Percentiles rank a stretch among this genome's conserved stretches.
Evolutionary conservation across 1,284 basidiomycete genomes (phyloP).

Genomic region (Hypsizygus ulmarius): DNA sequence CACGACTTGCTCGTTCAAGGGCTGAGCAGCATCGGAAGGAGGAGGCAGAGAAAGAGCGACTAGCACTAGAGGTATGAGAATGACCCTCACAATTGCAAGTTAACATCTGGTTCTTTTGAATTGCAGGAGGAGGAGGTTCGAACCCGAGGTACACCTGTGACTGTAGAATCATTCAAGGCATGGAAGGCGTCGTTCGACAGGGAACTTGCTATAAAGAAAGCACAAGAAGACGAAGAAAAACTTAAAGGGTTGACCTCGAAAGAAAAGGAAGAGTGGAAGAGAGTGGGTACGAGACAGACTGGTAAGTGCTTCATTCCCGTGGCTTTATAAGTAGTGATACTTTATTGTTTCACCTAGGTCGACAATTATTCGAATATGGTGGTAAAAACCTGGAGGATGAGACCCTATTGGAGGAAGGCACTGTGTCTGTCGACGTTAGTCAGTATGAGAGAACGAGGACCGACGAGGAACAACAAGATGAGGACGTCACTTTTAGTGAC

Average conservation of each 20-base stretch:
- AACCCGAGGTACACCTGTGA: constrained; percentile 90
- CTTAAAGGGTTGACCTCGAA: constrained; percentile 75
- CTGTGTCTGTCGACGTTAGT: constrained; percentile 80
- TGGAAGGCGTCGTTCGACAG: constrained; percentile 83
- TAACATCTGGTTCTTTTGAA: not conserved
- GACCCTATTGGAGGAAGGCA: constrained; percentile 76
- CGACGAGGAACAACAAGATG: constrained; percentile 58
- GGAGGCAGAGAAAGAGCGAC: constrained; percentile 69
- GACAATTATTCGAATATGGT: constrained; percentile 83
- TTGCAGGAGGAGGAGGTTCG: constrained; percentile 82
- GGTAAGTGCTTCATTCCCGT: constrained; percentile 47
- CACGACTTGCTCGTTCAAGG: constrained; percentile 59
- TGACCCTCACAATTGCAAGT: not conserved
- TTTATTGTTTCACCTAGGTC: constrained; percentile 49
- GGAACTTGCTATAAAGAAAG: constrained; percentile 59
- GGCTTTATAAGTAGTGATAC: constrained; percentile 8
- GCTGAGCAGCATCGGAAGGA: constrained; percentile 56
- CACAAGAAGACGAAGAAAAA: constrained; percentile 79
- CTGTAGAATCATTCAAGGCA: constrained; percentile 71
- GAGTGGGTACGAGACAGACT: constrained; percentile 57
- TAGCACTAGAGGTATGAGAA: constrained; percentile 66
- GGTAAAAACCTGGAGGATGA: constrained; percentile 78
- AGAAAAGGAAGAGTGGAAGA: constrained; percentile 88
- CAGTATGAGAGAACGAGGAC: constrained; percentile 74
- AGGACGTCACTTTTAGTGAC: constrained; percentile 73